Conservation (phyloP, 805 yeast genomes). For the Saccharomycopsis guyanensis region DNA sequence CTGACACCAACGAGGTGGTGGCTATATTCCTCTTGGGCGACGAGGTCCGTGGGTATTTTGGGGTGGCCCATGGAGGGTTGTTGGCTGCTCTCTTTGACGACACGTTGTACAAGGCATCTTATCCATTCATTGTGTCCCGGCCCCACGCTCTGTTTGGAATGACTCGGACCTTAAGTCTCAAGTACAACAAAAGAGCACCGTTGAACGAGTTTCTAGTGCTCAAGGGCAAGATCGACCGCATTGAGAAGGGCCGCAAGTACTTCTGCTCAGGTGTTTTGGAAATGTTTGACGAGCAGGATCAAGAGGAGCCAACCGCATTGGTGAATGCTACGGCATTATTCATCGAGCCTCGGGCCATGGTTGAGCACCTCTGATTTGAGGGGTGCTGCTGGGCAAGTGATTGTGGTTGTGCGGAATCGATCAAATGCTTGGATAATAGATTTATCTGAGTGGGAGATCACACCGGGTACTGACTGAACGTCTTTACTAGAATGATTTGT, state of each 20-base stretch:
- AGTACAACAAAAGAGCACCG: neutral
- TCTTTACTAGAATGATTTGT: too few species aligned
- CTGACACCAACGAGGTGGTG: neutral
- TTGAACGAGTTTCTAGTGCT: neutral
- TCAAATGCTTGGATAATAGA: too few species aligned
- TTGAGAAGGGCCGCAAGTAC: neutral
- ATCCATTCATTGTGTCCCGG: neutral
- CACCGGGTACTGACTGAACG: too few species aligned
- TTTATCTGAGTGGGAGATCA: too few species aligned
- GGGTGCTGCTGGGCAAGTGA: too few species aligned
- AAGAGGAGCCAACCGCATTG: neutral
- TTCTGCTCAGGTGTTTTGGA: neutral
- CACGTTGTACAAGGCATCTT: neutral
- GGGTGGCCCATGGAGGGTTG: constrained; percentile 1
- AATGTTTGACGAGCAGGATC: neutral
- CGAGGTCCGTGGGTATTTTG: neutral
- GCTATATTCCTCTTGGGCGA: neutral
- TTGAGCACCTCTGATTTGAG: neutral
- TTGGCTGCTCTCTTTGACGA: neutral
- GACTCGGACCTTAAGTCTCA: neutral
- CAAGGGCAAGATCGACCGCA: neutral
- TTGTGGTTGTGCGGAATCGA: too few species aligned
- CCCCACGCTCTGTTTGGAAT: neutral
- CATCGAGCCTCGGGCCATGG: neutral
- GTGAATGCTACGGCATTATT: neutral